Percentiles rank a stretch among this genome's conserved stretches.
Evolutionary conservation across 1,139 yeast genomes (phyloP).

Genomic region (Hyphopichia pseudoburtonii): DNA sequence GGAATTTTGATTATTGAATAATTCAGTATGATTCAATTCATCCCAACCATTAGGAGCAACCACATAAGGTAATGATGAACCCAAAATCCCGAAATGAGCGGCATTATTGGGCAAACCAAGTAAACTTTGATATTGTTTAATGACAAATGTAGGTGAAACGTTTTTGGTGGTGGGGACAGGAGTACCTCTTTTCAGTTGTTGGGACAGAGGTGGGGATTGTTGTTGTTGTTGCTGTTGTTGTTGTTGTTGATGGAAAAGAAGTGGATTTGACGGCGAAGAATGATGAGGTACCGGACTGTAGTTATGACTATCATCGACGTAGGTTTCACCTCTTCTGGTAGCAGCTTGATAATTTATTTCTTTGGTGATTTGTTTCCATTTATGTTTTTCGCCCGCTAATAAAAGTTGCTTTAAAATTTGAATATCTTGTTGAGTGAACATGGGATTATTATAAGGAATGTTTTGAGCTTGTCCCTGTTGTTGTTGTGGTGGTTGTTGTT

Average conservation of each 20-base stretch:
- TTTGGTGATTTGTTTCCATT: constrained; percentile 49
- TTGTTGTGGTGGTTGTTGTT: constrained; percentile 11
- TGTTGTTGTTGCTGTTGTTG: background rate
- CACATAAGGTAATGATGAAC: constrained; percentile 43
- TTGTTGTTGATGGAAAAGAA: background rate
- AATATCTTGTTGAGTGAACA: constrained; percentile 38
- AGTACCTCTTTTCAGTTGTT: constrained; percentile 5
- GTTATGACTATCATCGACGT: constrained; percentile 4
- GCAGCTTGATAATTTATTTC: constrained; percentile 35
- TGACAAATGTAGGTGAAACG: constrained; percentile 46
- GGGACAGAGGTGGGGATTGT: background rate
- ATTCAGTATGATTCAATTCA: constrained; percentile 9
- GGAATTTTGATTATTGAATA: background rate
- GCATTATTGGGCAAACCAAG: constrained; percentile 44
- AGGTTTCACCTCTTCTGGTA: constrained; percentile 10
- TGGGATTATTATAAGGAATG: constrained; percentile 14
- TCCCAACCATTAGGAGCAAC: constrained; percentile 43
- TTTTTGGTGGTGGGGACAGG: constrained; percentile 24
- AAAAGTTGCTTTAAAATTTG: constrained; percentile 40
- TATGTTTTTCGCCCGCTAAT: constrained; percentile 43
- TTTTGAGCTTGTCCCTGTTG: constrained; percentile 8
- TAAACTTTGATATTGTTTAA: constrained; percentile 42
- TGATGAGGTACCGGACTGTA: constrained; percentile 1
- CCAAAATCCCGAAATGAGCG: constrained; percentile 39
- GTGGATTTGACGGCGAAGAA: no score